Evolutionary conservation across 1,284 basidiomycete species (phyloP), one percentile per base, ranked within the genome.

Genomic region (Porodaedalea pini): DNA sequence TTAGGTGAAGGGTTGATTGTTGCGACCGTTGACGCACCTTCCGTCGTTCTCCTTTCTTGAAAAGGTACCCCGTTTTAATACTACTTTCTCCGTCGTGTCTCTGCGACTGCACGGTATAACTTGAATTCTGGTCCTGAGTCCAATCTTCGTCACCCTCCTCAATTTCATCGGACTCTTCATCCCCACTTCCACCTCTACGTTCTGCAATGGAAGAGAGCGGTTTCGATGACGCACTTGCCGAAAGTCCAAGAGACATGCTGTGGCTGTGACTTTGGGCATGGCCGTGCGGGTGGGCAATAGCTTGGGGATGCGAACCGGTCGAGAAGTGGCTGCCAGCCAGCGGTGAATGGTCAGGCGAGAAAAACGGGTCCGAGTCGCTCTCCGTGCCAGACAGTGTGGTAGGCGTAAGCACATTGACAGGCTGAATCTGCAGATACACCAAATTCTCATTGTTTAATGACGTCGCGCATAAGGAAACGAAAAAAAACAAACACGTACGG

Each of bases 21-120:
- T 31, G 25, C 31, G n/a, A 29, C n/a, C n/a, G n/a, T n/a, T 36
- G 4, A 56, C 80, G 61, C 64, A 94, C 94, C 88, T 98, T 98
- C 72, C 97, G 80, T 61, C 94, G 83, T 73, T 98, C 94, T 63
- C 96, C 95, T 77, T 94, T 96, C 80, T 98, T 98, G 80, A 85
- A 88, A 51, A 98, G 75, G 74, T 94, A 97, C 2, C 95, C 95
- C 21, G 88, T 85, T 73, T 94, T 96, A 69, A 97, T 80, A 37
- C 92, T 86, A 51, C 81, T 81, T 69, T 94, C 92, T 57, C 85
- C 80, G 60, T 78, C 71, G 51, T 77, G 77, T 67, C 79, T 72
- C 61, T 67, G 71, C 47, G 70, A 64, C 37, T 64, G 51, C 23
- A 37, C 25, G 31, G 41, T 21, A 44, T 53, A n/a, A 21, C 64